Evolutionary conservation across 805 yeast genomes (phyloP), one percentile per base, ranked within the genome.

Genomic region (Saturnispora saitoi): DNA sequence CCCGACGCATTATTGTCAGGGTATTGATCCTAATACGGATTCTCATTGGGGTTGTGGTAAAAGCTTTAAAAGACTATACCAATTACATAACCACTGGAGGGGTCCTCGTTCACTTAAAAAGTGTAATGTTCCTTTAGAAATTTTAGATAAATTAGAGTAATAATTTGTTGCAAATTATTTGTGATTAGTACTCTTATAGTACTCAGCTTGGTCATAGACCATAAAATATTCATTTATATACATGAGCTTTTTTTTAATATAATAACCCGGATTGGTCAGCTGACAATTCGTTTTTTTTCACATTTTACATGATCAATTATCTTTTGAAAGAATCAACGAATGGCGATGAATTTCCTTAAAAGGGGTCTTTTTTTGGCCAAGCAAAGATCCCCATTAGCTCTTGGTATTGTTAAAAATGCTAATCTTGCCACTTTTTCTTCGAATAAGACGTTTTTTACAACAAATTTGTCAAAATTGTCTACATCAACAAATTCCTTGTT

Each of bases 21-120:
- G 67, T 12, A 34, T 39, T 45, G 48, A 49, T 32, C 14, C 42
- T 9, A 57, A 56, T 43, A 34, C 38, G 1, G 59, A 60, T 22
- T 39, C 54, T 7, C 43, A 42, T 12, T 63, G 67, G 67, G 67
- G 67, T 4, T 64, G 68, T 36, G 55, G 57, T 32, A 63, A 61
- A 34, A 58, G 57, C 22, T 64, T 64, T 45, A 62, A 60, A 47
- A 49, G 68, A 45, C 66, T 66, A 4, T 64, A 64, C 43, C 68
- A 64, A 43, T 43, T 64, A 32, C 60, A 62, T 11, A 63, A 64
- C 48, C 68, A 64, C 47, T 64, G 68, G 68, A 54, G 54, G 28
- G 67, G 67, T 3, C 61, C 58, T 36, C 51, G 66, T 17, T 64
- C 68, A 7, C 45, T 62, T 12, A 62, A 58, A 42, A 51, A 59